These are phyloP conservation scores for Chrysoporthe cubensis DNA, from an alignment of 2,329 filamentous ascomycete species.

Conservation along the genomic window DNA sequence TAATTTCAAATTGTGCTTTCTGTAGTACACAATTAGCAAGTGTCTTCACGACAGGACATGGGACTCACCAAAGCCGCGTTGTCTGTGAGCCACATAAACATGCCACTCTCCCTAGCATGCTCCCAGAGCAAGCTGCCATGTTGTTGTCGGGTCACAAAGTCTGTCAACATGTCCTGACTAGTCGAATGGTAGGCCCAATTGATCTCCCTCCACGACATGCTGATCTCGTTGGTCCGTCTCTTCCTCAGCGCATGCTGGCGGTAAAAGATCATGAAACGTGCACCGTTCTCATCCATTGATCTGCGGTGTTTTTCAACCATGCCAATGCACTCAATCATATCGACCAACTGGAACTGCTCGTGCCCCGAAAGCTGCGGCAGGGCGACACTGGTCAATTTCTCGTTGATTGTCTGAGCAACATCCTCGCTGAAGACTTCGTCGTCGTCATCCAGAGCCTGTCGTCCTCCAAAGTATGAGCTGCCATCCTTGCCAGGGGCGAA, in stretches of 20 bases:
- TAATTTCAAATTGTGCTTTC: constrained; percentile 81
- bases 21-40: constrained; percentile 38
- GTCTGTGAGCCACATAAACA: constrained; percentile 95
- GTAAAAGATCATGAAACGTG: constrained; percentile 86
- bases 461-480: constrained; percentile 44
- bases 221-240: constrained; percentile 64
- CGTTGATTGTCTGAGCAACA: constrained; percentile 71
- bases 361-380: constrained; percentile 80
- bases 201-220: constrained; percentile 78
- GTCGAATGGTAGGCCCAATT: constrained; percentile 83
- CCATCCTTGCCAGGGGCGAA: constrained; percentile 37
- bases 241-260: constrained; percentile 76
- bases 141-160: constrained; percentile 80
- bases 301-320: constrained; percentile 84
- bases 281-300: constrained; percentile 88
- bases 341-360: constrained; percentile 83
- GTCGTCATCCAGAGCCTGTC: constrained; percentile 51
- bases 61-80: constrained; percentile 70
- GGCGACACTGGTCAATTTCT: constrained; percentile 74
- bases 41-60: neutral
- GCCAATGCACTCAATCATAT: constrained; percentile 83
- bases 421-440: constrained; percentile 72
- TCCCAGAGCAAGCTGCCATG: constrained; percentile 83
- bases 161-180: constrained; percentile 86
- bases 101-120: constrained; percentile 80